phyloP scores from a whole-genome alignment of 2,329 filamentous ascomycete species.

The Gyromitra esculenta region DNA sequence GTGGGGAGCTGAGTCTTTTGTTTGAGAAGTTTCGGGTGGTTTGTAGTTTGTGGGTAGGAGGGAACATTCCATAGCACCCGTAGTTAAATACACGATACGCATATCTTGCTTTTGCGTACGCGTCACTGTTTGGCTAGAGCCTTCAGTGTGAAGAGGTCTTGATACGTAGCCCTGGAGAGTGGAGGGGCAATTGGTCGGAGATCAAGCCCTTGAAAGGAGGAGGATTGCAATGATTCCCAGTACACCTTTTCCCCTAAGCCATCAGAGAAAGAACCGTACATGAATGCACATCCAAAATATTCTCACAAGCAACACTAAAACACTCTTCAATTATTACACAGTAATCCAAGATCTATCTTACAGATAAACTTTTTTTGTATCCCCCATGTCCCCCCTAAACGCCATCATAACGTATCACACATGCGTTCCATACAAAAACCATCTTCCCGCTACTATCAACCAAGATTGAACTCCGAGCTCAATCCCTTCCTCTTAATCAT shows the following conservation, averaged over 20 bases:
- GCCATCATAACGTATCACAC: conserved; percentile 21
- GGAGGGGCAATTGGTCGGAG: background rate
- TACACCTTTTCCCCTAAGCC: background rate
- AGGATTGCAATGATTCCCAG: background rate
- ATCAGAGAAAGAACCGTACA: background rate
- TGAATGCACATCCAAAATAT: background rate
- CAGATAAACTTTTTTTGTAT: conserved; percentile 16
- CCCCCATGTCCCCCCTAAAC: conserved; percentile 10
- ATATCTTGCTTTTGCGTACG: background rate
- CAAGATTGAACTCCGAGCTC: conserved; percentile 75
- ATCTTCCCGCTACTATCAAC: conserved; percentile 59
- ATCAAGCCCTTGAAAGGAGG: background rate
- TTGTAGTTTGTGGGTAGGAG: background rate
- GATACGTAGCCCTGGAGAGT: background rate
- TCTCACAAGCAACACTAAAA: background rate
- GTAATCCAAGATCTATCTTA: conserved; percentile 21
- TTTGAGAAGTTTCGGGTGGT: background rate
- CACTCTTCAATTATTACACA: conserved; percentile 8
- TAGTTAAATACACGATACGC: background rate
- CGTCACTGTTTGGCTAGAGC: background rate
- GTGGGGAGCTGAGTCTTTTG: background rate
- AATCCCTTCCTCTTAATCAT: conserved; percentile 65
- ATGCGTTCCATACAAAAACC: background rate
- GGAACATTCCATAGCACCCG: background rate
- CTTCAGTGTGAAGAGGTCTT: background rate